A percentile compares a stretch with the other conserved stretches of the same genome.
These are phyloP conservation scores for Gynostemma pentaphyllum DNA, from an alignment of 306 rosid species.

Conservation along the genomic window DNA sequence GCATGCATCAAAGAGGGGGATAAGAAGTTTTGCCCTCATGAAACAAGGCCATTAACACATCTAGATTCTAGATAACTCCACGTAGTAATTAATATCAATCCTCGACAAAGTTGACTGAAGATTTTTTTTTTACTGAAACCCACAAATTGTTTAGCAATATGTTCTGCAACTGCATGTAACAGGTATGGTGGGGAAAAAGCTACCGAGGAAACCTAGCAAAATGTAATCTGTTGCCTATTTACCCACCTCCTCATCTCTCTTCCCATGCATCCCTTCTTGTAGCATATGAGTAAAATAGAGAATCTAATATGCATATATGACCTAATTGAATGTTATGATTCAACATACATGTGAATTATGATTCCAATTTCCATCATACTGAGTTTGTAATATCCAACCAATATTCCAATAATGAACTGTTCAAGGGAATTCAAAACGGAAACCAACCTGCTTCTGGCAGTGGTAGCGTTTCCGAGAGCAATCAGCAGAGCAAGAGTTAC, in stretches of 20 bases:
- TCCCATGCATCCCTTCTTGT: background rate
- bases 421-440: background rate
- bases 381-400: background rate
- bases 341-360: background rate
- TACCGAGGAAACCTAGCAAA: too few species aligned
- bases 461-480: slow-evolving; percentile 97
- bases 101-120: background rate
- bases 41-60: background rate
- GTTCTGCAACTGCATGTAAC: background rate
- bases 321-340: background rate
- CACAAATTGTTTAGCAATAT: background rate
- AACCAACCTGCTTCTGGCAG: slow-evolving; percentile 90
- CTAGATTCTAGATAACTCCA: background rate
- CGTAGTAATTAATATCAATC: background rate
- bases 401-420: background rate
- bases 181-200: background rate
- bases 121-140: background rate
- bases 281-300: background rate
- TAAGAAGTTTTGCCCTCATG: background rate
- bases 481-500: slow-evolving; percentile 94
- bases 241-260: background rate
- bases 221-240: background rate
- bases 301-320: background rate
- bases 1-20: background rate
- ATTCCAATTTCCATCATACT: background rate